phyloP scores from a whole-genome alignment of 306 rosid genomes.

The Castanea crenata region DNA sequence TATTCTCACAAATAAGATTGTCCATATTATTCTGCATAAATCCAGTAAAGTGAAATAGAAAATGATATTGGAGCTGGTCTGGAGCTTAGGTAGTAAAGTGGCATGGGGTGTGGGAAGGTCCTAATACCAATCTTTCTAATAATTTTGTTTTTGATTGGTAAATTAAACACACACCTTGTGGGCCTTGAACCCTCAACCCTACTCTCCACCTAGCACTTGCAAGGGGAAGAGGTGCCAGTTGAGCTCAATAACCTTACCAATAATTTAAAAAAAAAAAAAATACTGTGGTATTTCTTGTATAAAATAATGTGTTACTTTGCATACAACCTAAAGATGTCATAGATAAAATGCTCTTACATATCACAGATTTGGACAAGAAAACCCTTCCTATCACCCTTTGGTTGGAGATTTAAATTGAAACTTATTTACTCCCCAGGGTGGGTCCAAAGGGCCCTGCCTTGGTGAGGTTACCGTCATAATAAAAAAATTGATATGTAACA shows the following conservation, averaged over 20 bases:
- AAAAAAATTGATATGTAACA: too few species aligned
- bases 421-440: too few species aligned
- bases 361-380: not conserved
- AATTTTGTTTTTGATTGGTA: not conserved
- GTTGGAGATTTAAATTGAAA: not conserved
- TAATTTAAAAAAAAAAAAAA: not conserved
- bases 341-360: not conserved
- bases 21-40: not conserved
- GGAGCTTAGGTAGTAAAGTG: not conserved
- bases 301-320: not conserved
- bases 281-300: not conserved
- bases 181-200: too few species aligned
- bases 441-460: too few species aligned
- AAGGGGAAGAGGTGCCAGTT: too few species aligned
- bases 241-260: too few species aligned
- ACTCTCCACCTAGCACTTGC: too few species aligned
- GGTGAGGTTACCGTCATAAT: too few species aligned
- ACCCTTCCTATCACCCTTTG: not conserved
- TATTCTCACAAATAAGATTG: not conserved
- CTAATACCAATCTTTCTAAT: not conserved
- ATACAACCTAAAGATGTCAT: not conserved
- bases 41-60: not conserved
- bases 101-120: not conserved
- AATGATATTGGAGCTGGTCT: not conserved
- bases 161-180: too few species aligned